Conservation (phyloP, 768 basidiomycete species). For the Panellus pusillus region DNA sequence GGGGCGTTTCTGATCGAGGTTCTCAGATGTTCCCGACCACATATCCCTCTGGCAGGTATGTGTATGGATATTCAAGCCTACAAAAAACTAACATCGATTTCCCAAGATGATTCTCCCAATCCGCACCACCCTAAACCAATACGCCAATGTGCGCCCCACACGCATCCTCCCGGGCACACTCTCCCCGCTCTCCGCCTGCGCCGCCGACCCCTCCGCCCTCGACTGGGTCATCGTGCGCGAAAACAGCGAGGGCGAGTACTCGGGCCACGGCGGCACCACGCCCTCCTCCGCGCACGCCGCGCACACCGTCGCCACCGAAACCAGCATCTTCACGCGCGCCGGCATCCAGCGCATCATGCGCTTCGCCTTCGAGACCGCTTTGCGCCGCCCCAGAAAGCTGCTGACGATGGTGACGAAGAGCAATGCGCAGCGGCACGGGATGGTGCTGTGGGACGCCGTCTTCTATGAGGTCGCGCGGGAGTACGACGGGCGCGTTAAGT, state of each 20-base stretch:
- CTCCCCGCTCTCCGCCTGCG: slow-evolving; percentile 46
- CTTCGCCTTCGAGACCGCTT: slow-evolving; percentile 55
- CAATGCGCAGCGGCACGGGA: slow-evolving; percentile 48
- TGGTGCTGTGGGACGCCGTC: slow-evolving; percentile 50
- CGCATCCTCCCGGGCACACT: slow-evolving; percentile 47
- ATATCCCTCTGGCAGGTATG: slow-evolving; percentile 54
- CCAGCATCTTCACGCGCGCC: slow-evolving; percentile 47
- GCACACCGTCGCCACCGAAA: slow-evolving; percentile 38
- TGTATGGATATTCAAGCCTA: background rate
- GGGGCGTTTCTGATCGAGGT: slow-evolving; percentile 13
- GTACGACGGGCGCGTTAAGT: slow-evolving; percentile 46
- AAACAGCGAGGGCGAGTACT: slow-evolving; percentile 59
- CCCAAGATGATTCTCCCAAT: slow-evolving; percentile 41
- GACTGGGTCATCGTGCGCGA: slow-evolving; percentile 58
- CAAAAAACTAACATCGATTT: background rate
- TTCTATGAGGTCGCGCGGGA: slow-evolving; percentile 51
- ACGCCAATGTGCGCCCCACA: slow-evolving; percentile 50
- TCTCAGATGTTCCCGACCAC: slow-evolving; percentile 47
- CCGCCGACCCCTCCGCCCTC: slow-evolving; percentile 36
- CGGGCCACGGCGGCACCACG: slow-evolving; percentile 47
- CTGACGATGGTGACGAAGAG: slow-evolving; percentile 56
- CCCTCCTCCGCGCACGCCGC: slow-evolving; percentile 42
- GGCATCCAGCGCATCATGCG: slow-evolving; percentile 51
- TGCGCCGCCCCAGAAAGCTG: slow-evolving; percentile 46
- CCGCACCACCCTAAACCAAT: slow-evolving; percentile 53